These are phyloP conservation scores for Brettanomyces sp. DNA, from an alignment of 805 yeast genomes.

Conservation along the genomic window DNA sequence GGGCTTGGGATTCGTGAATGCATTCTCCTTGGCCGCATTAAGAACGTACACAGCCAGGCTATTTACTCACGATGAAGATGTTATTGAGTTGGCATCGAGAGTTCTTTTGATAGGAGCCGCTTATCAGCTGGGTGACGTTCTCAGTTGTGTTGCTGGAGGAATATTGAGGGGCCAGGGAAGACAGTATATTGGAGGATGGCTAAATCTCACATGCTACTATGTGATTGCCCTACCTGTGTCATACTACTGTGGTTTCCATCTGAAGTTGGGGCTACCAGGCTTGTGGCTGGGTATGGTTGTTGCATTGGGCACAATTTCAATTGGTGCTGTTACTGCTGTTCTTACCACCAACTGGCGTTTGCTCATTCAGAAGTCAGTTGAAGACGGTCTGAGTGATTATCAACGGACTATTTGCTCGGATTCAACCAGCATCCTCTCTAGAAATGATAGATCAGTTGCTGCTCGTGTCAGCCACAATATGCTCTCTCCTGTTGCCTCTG, in stretches of 20 bases:
- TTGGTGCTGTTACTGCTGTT: constrained; percentile 30
- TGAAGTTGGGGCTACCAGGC: constrained; percentile 44
- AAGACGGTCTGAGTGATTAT: constrained; percentile 16
- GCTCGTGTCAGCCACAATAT: constrained; percentile 20
- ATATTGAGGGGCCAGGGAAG: constrained; percentile 73
- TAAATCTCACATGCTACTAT: constrained; percentile 50
- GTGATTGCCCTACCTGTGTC: constrained; percentile 56
- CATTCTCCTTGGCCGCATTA: constrained; percentile 33
- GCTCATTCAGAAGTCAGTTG: constrained; percentile 21
- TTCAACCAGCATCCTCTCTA: neutral
- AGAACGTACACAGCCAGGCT: constrained; percentile 35
- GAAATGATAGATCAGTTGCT: constrained; percentile 7
- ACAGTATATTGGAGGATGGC: constrained; percentile 53
- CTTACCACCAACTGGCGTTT: constrained; percentile 22
- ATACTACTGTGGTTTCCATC: constrained; percentile 41
- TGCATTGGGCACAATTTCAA: constrained; percentile 42
- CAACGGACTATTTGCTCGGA: neutral
- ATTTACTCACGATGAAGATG: constrained; percentile 54
- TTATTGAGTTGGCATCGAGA: constrained; percentile 37
- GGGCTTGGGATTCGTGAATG: constrained; percentile 34
- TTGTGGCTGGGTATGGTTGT: constrained; percentile 54
- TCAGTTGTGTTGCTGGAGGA: constrained; percentile 67
- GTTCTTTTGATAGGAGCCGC: constrained; percentile 57
- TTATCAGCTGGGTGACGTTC: constrained; percentile 63
- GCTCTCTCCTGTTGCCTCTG: constrained; percentile 16